Base-by-base conservation (phyloP, 23 red algal genomes). In the Gracilariopsis chorda region DNA sequence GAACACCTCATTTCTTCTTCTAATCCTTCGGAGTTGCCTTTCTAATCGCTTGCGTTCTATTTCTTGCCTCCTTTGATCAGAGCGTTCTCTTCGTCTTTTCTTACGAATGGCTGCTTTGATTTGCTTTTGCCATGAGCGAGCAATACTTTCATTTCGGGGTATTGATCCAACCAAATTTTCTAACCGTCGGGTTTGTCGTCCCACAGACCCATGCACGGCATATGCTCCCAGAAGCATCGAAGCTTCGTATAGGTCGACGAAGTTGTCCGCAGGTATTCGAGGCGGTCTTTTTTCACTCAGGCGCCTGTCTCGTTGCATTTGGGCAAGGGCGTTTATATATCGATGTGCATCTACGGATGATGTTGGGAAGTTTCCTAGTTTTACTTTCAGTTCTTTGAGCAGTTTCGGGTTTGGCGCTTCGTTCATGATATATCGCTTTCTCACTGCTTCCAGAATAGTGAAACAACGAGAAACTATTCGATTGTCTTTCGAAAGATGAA, bases 51-150 rank as follows among this genome's bases (percentile, higher is more conserved):
- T 90, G 17, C 28, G 29, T 8, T 90, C 70, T 25, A 70, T 72
- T 35, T 80, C 75, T 35, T 35, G 12, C 5, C 51, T 13, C 67
- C 46, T 65, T 62, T 21, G 7, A 6, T 48, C 72, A 28, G 29
- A 25, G 27, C 69, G 53, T 27, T 90, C 34, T 39, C 17, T 78
- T 39, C 86, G 49, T 9, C 28, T 80, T 46, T 53, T 90, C 62
- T 80, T 90, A 8, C 86, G 53, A 45, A 90, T 80, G 2, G 62
- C 86, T 36, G 71, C 52, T 21, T 61, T 41, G 46, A 90, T 58
- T 21, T 46, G 20, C 48, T 90, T 90, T 69, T 90, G 49, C 86
- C 86, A 90, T 8, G 72, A 80, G 10, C n/a, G 35, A 12, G 86
- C 86, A 8, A 80, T 25, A 46, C 80, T 90, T 46, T 70, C 45